Percentiles rank a stretch among this genome's conserved stretches.
Conservation (phyloP, 140 eudicot species). For the Bidens hawaiensis region DNA sequence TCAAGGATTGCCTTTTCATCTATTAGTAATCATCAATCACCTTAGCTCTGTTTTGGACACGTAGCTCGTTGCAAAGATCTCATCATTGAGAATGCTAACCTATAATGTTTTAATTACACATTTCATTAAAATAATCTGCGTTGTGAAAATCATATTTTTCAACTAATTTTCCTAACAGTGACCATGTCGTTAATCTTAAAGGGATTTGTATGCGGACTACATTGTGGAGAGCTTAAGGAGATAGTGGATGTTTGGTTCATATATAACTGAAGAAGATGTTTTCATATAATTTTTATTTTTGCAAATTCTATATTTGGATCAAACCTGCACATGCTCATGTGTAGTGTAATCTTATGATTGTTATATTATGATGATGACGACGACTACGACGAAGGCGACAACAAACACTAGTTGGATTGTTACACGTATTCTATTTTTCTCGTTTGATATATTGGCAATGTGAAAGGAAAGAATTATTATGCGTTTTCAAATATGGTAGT, state of each 20-base stretch:
- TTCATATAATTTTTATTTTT: slow-evolving; percentile 12
- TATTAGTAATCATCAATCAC: neutral
- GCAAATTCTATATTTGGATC: slow-evolving; percentile 25
- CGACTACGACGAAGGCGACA: slow-evolving; percentile 12
- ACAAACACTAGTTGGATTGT: slow-evolving; percentile 15
- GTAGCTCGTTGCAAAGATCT: neutral
- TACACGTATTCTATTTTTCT: slow-evolving; percentile 16
- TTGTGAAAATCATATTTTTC: neutral
- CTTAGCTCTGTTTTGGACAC: neutral
- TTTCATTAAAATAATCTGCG: neutral
- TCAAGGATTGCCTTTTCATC: neutral
- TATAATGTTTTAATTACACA: neutral
- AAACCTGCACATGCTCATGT: slow-evolving; percentile 11
- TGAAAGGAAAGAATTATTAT: slow-evolving; percentile 19
- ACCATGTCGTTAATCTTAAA: slow-evolving; percentile 17
- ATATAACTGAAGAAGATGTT: slow-evolving; percentile 24
- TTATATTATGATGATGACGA: slow-evolving; percentile 19
- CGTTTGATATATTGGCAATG: slow-evolving; percentile 13
- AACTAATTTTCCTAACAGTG: neutral
- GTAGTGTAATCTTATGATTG: slow-evolving; percentile 6
- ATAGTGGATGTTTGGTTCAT: slow-evolving; percentile 21
- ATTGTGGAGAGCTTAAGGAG: slow-evolving; percentile 67
- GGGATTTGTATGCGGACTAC: slow-evolving; percentile 67
- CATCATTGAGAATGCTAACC: neutral
- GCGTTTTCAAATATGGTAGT: slow-evolving; percentile 2